phyloP scores from a whole-genome alignment of 768 basidiomycete genomes.

The Ramaria rubella region DNA sequence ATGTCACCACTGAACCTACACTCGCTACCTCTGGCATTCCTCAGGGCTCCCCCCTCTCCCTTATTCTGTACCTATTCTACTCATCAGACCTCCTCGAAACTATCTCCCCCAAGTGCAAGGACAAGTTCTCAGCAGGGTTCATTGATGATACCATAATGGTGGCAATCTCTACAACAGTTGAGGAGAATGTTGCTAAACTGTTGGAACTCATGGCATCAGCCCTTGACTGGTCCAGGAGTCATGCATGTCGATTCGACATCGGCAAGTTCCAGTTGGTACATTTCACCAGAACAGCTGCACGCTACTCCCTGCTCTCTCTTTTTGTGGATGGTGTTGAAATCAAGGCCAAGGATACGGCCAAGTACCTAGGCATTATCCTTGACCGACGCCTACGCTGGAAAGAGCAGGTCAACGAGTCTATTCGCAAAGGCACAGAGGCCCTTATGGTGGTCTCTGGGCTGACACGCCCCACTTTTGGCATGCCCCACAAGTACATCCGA shows the following conservation, averaged over 20 bases:
- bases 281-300: neutral
- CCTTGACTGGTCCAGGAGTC: slow-evolving; percentile 20
- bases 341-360: neutral
- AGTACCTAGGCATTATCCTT: neutral
- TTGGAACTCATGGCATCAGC: slow-evolving; percentile 13
- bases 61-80: slow-evolving; percentile 22
- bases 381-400: neutral
- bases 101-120: neutral
- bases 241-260: slow-evolving; percentile 10
- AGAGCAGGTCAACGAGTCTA: slow-evolving; percentile 11
- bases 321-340: neutral
- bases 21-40: slow-evolving; percentile 16
- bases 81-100: slow-evolving; percentile 19
- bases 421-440: slow-evolving; percentile 16
- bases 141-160: slow-evolving; percentile 15
- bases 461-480: neutral
- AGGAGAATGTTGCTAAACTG: slow-evolving; percentile 4
- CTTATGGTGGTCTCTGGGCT: slow-evolving; percentile 2
- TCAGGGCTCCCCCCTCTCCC: slow-evolving; percentile 25
- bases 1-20: slow-evolving; percentile 19
- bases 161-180: slow-evolving; percentile 2
- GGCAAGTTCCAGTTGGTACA: neutral
- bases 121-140: slow-evolving; percentile 6
- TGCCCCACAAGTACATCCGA: slow-evolving; percentile 3
- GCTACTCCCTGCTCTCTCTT: neutral